phyloP scores from a whole-genome alignment of 208 protist species.

The Porcisia hertigi region DNA sequence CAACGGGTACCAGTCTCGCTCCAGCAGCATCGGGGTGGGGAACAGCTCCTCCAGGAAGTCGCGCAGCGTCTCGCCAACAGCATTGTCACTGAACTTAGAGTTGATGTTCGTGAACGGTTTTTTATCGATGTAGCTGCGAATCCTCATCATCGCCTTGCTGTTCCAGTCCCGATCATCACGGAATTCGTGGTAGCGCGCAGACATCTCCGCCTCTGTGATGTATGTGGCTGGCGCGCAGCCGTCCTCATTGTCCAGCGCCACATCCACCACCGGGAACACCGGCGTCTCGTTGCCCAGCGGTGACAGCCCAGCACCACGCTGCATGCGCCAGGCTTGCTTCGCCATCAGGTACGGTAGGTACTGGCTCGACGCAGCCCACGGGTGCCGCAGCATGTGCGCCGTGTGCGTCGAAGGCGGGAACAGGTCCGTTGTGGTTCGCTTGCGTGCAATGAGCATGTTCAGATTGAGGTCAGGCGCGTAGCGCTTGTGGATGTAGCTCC shows the following conservation, averaged over 20 bases:
- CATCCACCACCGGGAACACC: slow-evolving; percentile 21
- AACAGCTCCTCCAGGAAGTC: too few species aligned
- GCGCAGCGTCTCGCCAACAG: too few species aligned
- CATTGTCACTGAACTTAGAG: slow-evolving; percentile 12
- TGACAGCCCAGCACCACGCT: not conserved
- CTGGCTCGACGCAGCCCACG: slow-evolving; percentile 22
- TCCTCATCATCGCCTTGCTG: not conserved
- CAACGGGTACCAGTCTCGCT: too few species aligned
- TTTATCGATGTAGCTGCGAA: slow-evolving; percentile 2
- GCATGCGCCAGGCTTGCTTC: slow-evolving; percentile 26
- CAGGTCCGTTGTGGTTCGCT: slow-evolving; percentile 9
- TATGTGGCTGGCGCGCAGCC: slow-evolving; percentile 24
- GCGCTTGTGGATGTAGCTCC: slow-evolving; percentile 25
- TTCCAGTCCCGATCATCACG: slow-evolving; percentile 3
- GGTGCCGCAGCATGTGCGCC: slow-evolving; percentile 23
- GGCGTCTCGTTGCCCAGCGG: not conserved
- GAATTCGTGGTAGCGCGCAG: slow-evolving; percentile 16
- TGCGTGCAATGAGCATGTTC: slow-evolving; percentile 19
- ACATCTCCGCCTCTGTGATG: slow-evolving; percentile 9
- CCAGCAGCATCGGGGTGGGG: too few species aligned
- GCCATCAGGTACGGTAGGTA: slow-evolving; percentile 27
- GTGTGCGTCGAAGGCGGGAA: slow-evolving; percentile 25
- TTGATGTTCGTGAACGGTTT: slow-evolving; percentile 28
- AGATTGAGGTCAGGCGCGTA: slow-evolving; percentile 20
- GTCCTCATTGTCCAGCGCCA: slow-evolving; percentile 28